These are phyloP conservation scores for Phytopythium chamaehyphon DNA, from an alignment of 352 stramenopile genomes.

Conservation along the genomic window DNA sequence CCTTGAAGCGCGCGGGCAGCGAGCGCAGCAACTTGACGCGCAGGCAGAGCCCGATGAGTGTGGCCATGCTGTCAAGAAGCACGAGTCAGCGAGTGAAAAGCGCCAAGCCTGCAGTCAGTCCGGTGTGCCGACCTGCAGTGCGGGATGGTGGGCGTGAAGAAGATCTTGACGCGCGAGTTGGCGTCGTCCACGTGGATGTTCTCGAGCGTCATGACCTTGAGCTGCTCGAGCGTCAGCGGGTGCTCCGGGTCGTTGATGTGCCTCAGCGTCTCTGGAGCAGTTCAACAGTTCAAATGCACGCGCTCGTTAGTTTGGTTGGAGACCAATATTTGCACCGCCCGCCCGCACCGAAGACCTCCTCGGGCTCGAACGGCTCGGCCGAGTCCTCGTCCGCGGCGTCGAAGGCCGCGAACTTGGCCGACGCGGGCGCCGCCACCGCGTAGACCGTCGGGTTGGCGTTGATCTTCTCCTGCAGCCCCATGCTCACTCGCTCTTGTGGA, in stretches of 20 bases:
- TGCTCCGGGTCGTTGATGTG: conserved; percentile 94
- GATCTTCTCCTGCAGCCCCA: conserved; percentile 80
- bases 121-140: conserved; percentile 84
- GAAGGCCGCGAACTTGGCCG: conserved; percentile 64
- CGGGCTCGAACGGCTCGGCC: conserved; percentile 74
- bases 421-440: conserved; percentile 48
- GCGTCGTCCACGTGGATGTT: conserved; percentile 88
- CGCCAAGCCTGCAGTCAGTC: neutral
- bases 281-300: conserved; percentile 1
- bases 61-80: conserved; percentile 86
- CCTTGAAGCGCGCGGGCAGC: conserved; percentile 91
- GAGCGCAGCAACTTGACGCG: conserved; percentile 95
- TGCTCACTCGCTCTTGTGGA: too few relatives aligned
- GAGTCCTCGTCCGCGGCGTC: conserved; percentile 55
- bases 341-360: conserved; percentile 82
- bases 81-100: neutral
- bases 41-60: conserved; percentile 94
- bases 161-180: conserved; percentile 73
- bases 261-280: conserved; percentile 68
- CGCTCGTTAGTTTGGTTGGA: neutral
- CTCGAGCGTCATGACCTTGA: conserved; percentile 91
- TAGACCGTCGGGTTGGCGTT: conserved; percentile 89
- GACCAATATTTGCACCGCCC: too few relatives aligned
- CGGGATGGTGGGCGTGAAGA: conserved; percentile 94
- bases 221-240: conserved; percentile 91